phyloP scores from a whole-genome alignment of 2,329 filamentous ascomycete species.

The Colletotrichum kahawae region DNA sequence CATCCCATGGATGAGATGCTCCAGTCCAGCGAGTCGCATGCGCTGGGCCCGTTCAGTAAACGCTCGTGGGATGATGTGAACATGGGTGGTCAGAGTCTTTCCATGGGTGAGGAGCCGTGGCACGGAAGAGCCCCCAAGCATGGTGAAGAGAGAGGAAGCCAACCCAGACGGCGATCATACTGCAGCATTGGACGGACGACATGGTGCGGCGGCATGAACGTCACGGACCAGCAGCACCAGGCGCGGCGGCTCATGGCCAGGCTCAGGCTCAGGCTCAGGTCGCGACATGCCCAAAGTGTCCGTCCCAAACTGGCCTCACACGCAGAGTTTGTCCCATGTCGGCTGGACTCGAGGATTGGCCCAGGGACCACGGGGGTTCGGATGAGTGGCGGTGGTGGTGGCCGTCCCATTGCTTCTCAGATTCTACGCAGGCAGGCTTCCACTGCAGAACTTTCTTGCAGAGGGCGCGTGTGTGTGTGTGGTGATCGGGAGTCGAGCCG shows the following conservation, averaged over 20 bases:
- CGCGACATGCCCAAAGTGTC: background rate
- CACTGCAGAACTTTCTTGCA: background rate
- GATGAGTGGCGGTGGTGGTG: background rate
- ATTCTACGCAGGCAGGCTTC: background rate
- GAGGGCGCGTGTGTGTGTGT: background rate
- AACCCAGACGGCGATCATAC: constrained; percentile 22
- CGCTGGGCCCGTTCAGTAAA: background rate
- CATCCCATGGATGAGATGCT: background rate
- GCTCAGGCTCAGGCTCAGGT: background rate
- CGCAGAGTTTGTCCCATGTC: constrained; percentile 8
- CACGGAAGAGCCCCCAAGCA: background rate
- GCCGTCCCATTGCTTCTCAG: background rate
- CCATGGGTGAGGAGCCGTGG: background rate
- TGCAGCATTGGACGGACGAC: background rate
- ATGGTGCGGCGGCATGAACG: constrained; percentile 20
- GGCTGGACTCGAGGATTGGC: background rate
- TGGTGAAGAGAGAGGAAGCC: background rate
- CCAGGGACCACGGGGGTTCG: background rate
- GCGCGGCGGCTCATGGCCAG: background rate
- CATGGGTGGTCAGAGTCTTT: background rate
- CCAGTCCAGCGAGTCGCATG: background rate
- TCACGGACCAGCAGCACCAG: background rate
- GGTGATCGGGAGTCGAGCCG: background rate
- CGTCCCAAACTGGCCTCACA: constrained; percentile 11
- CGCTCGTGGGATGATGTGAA: background rate